Base-by-base conservation (phyloP, 148 eudicot species). In the Dianthus caryophyllus region DNA sequence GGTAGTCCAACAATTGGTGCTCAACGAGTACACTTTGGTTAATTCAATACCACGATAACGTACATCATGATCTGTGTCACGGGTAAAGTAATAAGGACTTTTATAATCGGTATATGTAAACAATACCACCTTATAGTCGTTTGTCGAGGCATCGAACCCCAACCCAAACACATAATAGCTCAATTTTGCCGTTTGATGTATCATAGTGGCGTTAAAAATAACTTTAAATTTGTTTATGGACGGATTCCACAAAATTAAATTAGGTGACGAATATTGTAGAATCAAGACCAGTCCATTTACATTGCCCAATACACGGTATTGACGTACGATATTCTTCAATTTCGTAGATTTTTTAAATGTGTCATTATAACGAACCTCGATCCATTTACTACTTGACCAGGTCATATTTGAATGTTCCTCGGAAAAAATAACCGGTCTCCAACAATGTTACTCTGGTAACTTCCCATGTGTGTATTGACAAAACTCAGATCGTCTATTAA, bases 301-400 rank as follows among this genome's bases (percentile, higher is more conserved):
- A 36, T 61, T 51, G 67, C 68, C 36, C 55, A 74, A 18, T 4
- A 38, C 10, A 36, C 12, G 20, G 18, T 6, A 31, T 17, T 5
- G 1, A 31, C n/a, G 2, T 3, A n/a, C n/a, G n/a, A 29, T 38
- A 41, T 7, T 7, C 14, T 51, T n/a, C 50, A 74, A 11, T 17
- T 14, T 38, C 36, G 6, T 52, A 22, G 61, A 56, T 30, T 68
- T 51, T 22, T 68, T 61, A 44, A 51, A 74, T 10, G 72, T 67
- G 53, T 74, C 77, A 27, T 68, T 31, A 39, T 61, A 54, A 21
- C 77, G 72, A 1, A 74, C 62, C 41, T 61, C 9, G n/a, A 61
- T 14, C 9, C 33, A 62, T 15, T n/a, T 43, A 7, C 2, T 50
- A 2, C n/a, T n/a, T n/a, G 0, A 0, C 36, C n/a, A n/a, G n/a